These are phyloP conservation scores for Ogataea methanolica DNA, from an alignment of 805 yeast genomes.

Conservation along the genomic window DNA sequence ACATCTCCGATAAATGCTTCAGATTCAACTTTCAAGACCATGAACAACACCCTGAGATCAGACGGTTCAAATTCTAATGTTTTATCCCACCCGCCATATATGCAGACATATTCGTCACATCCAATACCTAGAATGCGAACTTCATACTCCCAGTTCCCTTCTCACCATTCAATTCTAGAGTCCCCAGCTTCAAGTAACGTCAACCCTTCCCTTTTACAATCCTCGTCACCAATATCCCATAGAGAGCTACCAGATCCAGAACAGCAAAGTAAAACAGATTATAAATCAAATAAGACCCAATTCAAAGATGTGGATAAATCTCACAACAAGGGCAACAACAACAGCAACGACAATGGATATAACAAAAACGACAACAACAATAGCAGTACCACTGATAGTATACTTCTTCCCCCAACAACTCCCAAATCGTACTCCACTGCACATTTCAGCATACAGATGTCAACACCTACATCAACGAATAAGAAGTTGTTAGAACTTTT, in stretches of 20 bases:
- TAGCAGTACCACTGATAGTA: neutral
- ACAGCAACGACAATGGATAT: neutral
- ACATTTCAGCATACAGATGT: neutral
- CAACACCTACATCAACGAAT: conserved; percentile 9
- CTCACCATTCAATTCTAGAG: conserved; percentile 11
- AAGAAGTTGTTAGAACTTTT: conserved; percentile 13
- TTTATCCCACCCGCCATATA: neutral
- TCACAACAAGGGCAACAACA: neutral
- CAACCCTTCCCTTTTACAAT: conserved; percentile 21
- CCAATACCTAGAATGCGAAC: neutral
- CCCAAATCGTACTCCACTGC: conserved; percentile 6
- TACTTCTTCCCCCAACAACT: conserved; percentile 8
- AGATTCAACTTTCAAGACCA: conserved; percentile 9
- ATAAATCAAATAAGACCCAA: neutral
- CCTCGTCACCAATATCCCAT: conserved; percentile 4
- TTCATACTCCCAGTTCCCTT: conserved; percentile 8
- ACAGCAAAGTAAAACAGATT: no score
- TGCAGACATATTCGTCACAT: neutral
- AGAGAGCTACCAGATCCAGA: no score
- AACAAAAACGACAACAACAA: neutral
- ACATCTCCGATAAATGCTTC: conserved; percentile 25
- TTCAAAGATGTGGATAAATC: neutral
- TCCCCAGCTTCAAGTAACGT: conserved; percentile 15
- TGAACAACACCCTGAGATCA: neutral
- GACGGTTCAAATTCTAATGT: neutral